Percentiles rank a stretch among this genome's conserved stretches.
These are phyloP conservation scores for Pyrus bretschneideri DNA, from an alignment of 306 rosid genomes.

Conservation along the genomic window DNA sequence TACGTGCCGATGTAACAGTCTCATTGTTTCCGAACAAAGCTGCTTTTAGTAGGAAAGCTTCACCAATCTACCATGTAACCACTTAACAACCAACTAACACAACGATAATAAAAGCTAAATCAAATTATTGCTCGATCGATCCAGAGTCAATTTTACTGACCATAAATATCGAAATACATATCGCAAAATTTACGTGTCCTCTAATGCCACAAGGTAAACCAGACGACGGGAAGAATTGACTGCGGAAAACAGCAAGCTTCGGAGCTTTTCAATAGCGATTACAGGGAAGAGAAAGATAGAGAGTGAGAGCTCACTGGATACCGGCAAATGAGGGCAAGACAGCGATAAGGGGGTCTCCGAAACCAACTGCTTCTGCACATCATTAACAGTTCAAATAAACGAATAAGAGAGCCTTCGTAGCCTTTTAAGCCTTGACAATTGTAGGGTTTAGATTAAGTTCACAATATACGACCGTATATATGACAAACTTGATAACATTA, in stretches of 20 bases:
- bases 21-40: too few relatives aligned
- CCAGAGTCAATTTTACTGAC: slow-evolving; percentile 7
- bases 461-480: background rate
- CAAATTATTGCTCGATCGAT: slow-evolving; percentile 12
- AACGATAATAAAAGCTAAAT: background rate
- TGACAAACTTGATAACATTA: background rate
- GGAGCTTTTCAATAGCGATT: slow-evolving; percentile 12
- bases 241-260: slow-evolving; percentile 16
- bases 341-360: slow-evolving; percentile 78
- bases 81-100: background rate
- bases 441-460: background rate
- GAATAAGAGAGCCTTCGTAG: background rate
- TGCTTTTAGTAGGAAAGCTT: too few relatives aligned
- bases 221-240: background rate
- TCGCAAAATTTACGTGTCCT: background rate
- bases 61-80: background rate
- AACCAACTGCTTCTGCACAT: slow-evolving; percentile 87
- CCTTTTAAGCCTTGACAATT: background rate
- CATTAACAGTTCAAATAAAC: slow-evolving; percentile 12
- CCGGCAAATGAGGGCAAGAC: slow-evolving; percentile 84
- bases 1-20: rapidly evolving
- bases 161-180: background rate
- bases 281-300: background rate
- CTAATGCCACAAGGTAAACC: background rate
- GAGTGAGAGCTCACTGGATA: slow-evolving; percentile 42